Conservation (phyloP, 2,329 filamentous ascomycete species). For the Fulvia fulva region DNA sequence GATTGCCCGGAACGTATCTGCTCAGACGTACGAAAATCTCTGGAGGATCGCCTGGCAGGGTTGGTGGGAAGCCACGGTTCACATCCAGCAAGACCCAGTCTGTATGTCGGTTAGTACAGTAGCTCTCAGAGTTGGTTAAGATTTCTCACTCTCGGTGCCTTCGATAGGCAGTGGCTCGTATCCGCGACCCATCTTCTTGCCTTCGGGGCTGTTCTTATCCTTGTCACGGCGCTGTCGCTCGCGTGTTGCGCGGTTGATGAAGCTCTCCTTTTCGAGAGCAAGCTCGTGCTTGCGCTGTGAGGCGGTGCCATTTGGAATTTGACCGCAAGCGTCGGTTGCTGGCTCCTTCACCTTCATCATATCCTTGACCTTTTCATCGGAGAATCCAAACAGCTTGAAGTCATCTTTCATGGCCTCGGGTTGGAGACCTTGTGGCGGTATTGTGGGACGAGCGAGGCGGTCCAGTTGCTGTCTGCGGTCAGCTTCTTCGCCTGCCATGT, state of each 20-base stretch:
- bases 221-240: neutral
- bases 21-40: conserved; percentile 7
- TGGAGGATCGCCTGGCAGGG: conserved; percentile 7
- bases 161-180: neutral
- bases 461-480: neutral
- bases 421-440: neutral
- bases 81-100: conserved; percentile 29
- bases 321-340: neutral
- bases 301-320: neutral
- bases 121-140: conserved; percentile 10
- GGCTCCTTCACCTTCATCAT: conserved; percentile 2
- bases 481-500: neutral
- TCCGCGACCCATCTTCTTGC: neutral
- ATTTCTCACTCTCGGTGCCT: conserved; percentile 31
- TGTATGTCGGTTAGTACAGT: conserved; percentile 4
- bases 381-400: neutral
- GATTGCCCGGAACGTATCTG: conserved; percentile 19
- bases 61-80: conserved; percentile 12
- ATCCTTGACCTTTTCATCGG: conserved; percentile 6
- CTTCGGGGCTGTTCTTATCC: neutral
- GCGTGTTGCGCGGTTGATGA: neutral
- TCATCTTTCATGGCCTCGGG: conserved; percentile 1
- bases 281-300: neutral
- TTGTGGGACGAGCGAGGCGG: neutral
- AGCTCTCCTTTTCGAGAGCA: neutral